These are phyloP conservation scores for Candida xyloterini DNA, from an alignment of 805 yeast species.

Conservation along the genomic window DNA sequence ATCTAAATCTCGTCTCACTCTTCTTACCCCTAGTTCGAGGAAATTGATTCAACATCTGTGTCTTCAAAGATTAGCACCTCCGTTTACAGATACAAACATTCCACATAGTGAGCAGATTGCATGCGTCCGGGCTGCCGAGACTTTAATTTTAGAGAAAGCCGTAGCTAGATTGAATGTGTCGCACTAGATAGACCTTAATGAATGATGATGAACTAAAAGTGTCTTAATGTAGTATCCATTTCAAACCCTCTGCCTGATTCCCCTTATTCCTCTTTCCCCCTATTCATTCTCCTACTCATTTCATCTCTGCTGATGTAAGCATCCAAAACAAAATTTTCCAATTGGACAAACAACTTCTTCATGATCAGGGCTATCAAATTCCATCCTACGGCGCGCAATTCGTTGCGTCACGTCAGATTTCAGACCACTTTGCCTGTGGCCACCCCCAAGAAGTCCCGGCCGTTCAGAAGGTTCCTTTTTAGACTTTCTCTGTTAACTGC, in stretches of 20 bases:
- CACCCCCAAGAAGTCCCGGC: constrained; percentile 18
- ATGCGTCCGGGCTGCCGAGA: constrained; percentile 1
- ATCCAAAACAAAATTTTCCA: constrained; percentile 13
- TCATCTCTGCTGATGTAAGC: constrained; percentile 3
- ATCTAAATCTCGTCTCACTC: neutral
- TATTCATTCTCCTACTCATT: too few species aligned
- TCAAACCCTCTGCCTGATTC: too few species aligned
- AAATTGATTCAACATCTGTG: constrained; percentile 12
- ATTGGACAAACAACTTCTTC: constrained; percentile 14
- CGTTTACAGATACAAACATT: neutral
- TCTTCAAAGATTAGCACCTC: constrained; percentile 1
- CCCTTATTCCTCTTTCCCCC: too few species aligned
- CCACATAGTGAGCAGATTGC: neutral
- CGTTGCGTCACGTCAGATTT: constrained; percentile 19
- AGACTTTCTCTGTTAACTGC: constrained; percentile 27
- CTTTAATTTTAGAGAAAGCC: constrained; percentile 2
- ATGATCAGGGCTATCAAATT: constrained; percentile 8
- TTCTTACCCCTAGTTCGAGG: constrained; percentile 3
- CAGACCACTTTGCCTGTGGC: constrained; percentile 24
- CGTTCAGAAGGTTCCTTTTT: constrained; percentile 27
- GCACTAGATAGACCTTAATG: too few species aligned
- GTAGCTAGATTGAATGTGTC: neutral
- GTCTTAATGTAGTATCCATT: too few species aligned
- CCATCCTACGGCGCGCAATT: constrained; percentile 11
- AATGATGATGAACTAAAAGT: too few species aligned